Evolutionary conservation across 768 basidiomycete genomes (phyloP).

Genomic region (Agaricus bisporus): DNA sequence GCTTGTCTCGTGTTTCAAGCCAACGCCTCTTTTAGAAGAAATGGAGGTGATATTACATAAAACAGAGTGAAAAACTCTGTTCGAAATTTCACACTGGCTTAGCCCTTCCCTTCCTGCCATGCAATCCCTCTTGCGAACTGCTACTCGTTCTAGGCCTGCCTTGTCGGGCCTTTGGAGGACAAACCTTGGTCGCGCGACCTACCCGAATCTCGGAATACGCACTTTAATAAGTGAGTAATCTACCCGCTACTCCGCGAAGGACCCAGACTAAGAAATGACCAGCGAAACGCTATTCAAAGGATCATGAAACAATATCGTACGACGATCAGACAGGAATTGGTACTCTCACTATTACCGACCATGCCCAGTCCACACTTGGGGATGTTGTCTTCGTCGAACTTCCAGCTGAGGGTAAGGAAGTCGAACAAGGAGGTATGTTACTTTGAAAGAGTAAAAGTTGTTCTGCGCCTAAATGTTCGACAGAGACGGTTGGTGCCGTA

Average conservation of each 20-base stretch:
- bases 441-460: background rate
- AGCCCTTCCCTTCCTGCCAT: conserved; percentile 18
- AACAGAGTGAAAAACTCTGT: conserved; percentile 14
- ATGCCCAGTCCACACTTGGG: conserved; percentile 87
- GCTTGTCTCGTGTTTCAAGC: background rate
- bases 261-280: background rate
- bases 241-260: background rate
- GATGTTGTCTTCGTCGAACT: conserved; percentile 98
- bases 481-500: conserved; percentile 85
- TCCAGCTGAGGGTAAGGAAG: conserved; percentile 52
- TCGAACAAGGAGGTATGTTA: conserved; percentile 70
- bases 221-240: conserved; percentile 55
- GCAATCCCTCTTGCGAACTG: conserved; percentile 33
- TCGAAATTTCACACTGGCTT: conserved; percentile 9
- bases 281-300: conserved; percentile 79
- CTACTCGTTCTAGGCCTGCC: conserved; percentile 21
- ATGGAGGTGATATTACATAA: conserved; percentile 4
- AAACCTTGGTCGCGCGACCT: conserved; percentile 15
- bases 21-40: background rate
- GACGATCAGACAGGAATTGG: conserved; percentile 77
- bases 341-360: conserved; percentile 81
- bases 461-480: background rate
- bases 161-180: conserved; percentile 16
- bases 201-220: conserved; percentile 28
- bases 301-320: conserved; percentile 82